Conservation (phyloP, 2,329 filamentous ascomycete genomes). For the Clonostachys sp. region DNA sequence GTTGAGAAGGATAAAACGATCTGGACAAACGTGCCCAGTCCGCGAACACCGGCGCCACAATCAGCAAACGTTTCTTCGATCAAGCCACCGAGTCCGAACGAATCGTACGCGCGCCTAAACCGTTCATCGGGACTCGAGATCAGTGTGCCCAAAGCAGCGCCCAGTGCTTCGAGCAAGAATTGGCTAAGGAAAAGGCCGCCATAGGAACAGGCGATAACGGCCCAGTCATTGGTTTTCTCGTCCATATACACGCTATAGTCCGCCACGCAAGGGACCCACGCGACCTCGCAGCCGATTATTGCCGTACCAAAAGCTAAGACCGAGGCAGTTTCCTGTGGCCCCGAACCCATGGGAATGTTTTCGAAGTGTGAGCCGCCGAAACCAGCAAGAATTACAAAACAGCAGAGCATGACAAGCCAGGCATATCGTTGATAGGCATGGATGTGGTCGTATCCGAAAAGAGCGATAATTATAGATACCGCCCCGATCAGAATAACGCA, state of each 20-base stretch:
- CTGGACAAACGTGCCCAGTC: slow-evolving; percentile 69
- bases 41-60: slow-evolving; percentile 26
- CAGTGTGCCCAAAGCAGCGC: neutral
- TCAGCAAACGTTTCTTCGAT: slow-evolving; percentile 59
- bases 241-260: neutral
- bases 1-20: slow-evolving; percentile 62
- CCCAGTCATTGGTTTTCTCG: neutral
- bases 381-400: slow-evolving; percentile 67
- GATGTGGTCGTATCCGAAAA: slow-evolving; percentile 73
- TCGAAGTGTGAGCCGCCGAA: neutral
- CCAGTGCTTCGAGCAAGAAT: neutral
- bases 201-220: neutral
- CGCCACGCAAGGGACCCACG: neutral
- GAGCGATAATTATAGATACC: slow-evolving; percentile 62
- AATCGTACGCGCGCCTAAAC: neutral
- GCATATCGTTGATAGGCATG: slow-evolving; percentile 71
- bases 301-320: neutral
- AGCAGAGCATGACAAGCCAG: slow-evolving; percentile 68
- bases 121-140: neutral
- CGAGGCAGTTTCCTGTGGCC: neutral
- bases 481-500: slow-evolving; percentile 69
- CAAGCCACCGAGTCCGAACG: slow-evolving; percentile 56
- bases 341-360: neutral
- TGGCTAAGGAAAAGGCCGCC: neutral
- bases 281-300: neutral